Evolutionary conservation across 2,329 filamentous ascomycete genomes (phyloP), one percentile per base, ranked within the genome.

Genomic region (Hypoxylon sp.): DNA sequence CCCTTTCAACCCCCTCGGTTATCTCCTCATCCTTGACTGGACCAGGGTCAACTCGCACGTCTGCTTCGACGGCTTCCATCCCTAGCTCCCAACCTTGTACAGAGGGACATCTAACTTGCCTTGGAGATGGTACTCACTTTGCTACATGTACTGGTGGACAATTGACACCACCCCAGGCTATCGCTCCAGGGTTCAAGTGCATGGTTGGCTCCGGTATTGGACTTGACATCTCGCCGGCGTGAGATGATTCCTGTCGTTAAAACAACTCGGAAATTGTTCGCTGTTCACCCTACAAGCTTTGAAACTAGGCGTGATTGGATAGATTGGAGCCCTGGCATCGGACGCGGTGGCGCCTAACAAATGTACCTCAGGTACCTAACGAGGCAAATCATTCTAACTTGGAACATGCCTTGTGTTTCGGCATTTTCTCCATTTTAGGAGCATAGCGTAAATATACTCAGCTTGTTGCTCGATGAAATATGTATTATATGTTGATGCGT

Each of bases 61-160:
- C 60, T 27, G 7, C 42, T 6, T 33, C 14, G 14, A n/a, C 48
- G 10, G 5, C 13, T 31, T 50, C 63, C 17, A 46, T 63, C n/a
- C 8, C 66, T 3, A 42, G 42, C 20, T 35, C 30, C 17, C 58
- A n/a, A 25, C 8, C 48, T 2, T 76, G 75, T 37, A 50, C 58
- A 2, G 74, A 76, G 42, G 72, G 74, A 8, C 42, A 75, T n/a
- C 72, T 77, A 8, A 74, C 72, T 2, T 76, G 74, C n/a, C 68
- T 76, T 27, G 62, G 64, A 0, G 71, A 75, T 33, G 70, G 68
- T 7, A 61, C 54, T 5, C 73, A 73, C 40, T 76, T 77, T 51
- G 70, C 73, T 10, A 74, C 66, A 1, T 76, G 74, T 50, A 76
- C 73, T 2, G 73, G 73, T 6, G 73, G 75, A 7, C 58, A 69